Percentiles rank a stretch among this genome's conserved stretches.
phyloP scores from a whole-genome alignment of 1,284 basidiomycete species.

The Neolentinus lepideus region DNA sequence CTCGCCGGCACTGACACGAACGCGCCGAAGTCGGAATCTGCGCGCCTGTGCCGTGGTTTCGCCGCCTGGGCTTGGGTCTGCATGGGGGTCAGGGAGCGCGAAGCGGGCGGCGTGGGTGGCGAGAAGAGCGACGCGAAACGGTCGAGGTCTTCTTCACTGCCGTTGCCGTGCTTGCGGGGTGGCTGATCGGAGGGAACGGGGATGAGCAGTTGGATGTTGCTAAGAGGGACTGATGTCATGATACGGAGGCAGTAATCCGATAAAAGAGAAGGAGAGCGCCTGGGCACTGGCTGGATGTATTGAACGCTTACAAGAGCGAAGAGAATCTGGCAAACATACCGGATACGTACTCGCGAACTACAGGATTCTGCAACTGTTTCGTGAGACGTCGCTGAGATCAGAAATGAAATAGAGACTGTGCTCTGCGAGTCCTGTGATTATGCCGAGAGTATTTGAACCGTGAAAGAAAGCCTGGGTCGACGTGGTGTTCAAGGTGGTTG shows the following conservation, averaged over 20 bases:
- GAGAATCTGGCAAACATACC: too few relatives aligned
- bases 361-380: too few relatives aligned
- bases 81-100: constrained; percentile 19
- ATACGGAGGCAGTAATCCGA: neutral
- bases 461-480: too few relatives aligned
- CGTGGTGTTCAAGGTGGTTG: neutral
- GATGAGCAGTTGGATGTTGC: constrained; percentile 14
- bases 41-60: constrained; percentile 8
- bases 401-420: too few relatives aligned
- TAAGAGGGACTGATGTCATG: neutral
- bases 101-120: constrained; percentile 34
- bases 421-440: too few relatives aligned
- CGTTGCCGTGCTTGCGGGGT: constrained; percentile 14
- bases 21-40: constrained; percentile 56
- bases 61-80: constrained; percentile 1
- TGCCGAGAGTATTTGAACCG: too few relatives aligned
- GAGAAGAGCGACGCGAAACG: constrained; percentile 37
- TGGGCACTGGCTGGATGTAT: neutral
- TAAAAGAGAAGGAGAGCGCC: neutral
- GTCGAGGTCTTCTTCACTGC: constrained; percentile 18
- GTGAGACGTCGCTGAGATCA: too few relatives aligned
- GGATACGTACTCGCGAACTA: too few relatives aligned
- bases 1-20: constrained; percentile 57
- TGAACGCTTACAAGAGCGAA: neutral
- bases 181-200: constrained; percentile 11